phyloP scores from a whole-genome alignment of 1,284 basidiomycete species.

The Puccinia novopanici region DNA sequence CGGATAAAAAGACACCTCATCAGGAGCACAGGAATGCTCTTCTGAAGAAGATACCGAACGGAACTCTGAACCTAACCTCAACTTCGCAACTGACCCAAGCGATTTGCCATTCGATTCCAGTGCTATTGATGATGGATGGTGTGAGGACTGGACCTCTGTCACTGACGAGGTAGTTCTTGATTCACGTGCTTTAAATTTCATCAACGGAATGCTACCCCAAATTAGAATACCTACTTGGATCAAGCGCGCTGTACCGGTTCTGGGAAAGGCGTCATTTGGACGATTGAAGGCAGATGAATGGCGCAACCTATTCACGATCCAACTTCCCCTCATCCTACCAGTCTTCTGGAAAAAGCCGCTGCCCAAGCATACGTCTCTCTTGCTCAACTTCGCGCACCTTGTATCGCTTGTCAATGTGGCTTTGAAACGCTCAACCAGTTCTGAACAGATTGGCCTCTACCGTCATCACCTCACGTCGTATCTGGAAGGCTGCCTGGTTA shows the following conservation, averaged over 20 bases:
- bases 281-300: constrained; percentile 53
- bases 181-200: not conserved
- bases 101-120: not conserved
- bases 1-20: constrained; percentile 2
- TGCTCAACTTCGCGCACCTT: constrained; percentile 40
- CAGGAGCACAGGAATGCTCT: not conserved
- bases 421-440: constrained; percentile 3
- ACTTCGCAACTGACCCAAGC: no score
- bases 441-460: constrained; percentile 18
- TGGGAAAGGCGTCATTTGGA: constrained; percentile 50
- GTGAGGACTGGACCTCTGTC: constrained; percentile 11
- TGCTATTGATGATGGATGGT: constrained; percentile 17
- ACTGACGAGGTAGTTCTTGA: constrained; percentile 35
- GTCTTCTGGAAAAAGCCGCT: constrained; percentile 13
- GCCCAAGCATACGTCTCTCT: not conserved
- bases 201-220: constrained; percentile 12
- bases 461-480: constrained; percentile 14
- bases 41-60: no score
- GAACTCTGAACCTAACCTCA: no score
- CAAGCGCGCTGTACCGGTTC: constrained; percentile 21
- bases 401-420: constrained; percentile 40
- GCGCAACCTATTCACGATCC: constrained; percentile 1
- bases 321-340: constrained; percentile 24
- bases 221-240: constrained; percentile 43
- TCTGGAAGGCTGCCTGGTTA: constrained; percentile 10